Base-by-base conservation (phyloP, 768 basidiomycete genomes). In the Agrocybe chaxingu region DNA sequence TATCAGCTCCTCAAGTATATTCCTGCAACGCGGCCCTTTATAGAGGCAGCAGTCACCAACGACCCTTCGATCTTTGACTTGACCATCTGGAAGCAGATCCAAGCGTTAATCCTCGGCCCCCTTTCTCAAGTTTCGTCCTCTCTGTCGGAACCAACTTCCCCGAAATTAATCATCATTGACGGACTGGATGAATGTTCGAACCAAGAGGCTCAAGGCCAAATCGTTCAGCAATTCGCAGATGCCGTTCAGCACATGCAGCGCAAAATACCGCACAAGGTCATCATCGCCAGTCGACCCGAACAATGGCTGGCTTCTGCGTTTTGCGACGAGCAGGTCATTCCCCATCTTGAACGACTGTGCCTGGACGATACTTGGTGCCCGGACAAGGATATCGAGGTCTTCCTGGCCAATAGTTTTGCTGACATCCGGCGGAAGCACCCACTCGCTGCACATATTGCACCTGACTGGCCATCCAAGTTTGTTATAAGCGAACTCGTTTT, bases 151-250 rank as follows among this genome's bases (percentile, higher is more conserved):
- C 4, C 7, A 13, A 32, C 42, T 2, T 30, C 38, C 35, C 50
- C 45, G 5, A 13, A 33, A 9, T 6, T 56, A 9, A 49, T 56
- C 13, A 33, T 50, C 47, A 37, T 53, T 30, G 55, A 56, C 18
- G 55, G 55, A 11, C 38, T 56, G 7, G 51, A 53, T 19, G 55
- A 56, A 42, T 56, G 51, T 30, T n/a, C 30, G 5, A 45, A 42
- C 11, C 8, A 30, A 7, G 40, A 36, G 3, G 29, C 24, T 8
- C 55, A 56, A 34, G 12, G 42, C 13, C n/a, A 33, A 8, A 37
- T 56, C 16, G 10, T 56, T 3, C 12, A 30, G 4, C 19, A 38
- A n/a, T 29, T 56, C 10, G 33, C 41, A 35, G 11, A n/a, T 8
- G 38, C 43, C 24, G 1, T 34, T 36, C 18, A 11, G 10, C 18